These are phyloP conservation scores for Butyriboletus appendiculatus DNA, from an alignment of 1,284 basidiomycete species.

Conservation along the genomic window DNA sequence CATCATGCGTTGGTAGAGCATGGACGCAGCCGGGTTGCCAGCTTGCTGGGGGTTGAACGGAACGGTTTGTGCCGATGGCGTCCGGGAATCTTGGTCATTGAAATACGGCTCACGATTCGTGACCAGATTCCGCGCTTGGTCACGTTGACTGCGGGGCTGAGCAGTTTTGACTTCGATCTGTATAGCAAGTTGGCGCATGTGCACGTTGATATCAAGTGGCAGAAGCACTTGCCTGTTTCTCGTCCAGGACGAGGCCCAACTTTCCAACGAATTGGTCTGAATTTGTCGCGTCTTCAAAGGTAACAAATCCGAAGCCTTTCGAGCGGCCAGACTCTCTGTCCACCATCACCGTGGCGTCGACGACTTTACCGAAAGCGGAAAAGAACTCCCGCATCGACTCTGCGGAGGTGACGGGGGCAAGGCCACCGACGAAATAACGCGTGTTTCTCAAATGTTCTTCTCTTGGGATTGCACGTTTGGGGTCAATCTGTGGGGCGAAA, in stretches of 20 bases:
- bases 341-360: conserved; percentile 93
- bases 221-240: conserved; percentile 62
- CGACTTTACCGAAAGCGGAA: conserved; percentile 74
- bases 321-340: conserved; percentile 89
- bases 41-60: conserved; percentile 36
- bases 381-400: conserved; percentile 85
- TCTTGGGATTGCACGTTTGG: conserved; percentile 91
- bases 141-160: conserved; percentile 73
- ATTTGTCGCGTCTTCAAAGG: conserved; percentile 78
- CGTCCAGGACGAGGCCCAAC: conserved; percentile 71
- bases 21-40: conserved; percentile 50
- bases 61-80: conserved; percentile 30
- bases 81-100: conserved; percentile 35
- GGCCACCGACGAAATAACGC: conserved; percentile 88
- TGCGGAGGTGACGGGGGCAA: conserved; percentile 76
- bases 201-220: neutral
- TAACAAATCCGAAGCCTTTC: conserved; percentile 94
- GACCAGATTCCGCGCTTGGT: conserved; percentile 43
- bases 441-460: conserved; percentile 82
- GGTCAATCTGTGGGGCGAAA: conserved; percentile 75
- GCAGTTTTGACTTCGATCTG: conserved; percentile 89
- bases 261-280: conserved; percentile 74
- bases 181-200: neutral
- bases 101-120: conserved; percentile 31
- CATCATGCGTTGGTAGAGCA: conserved; percentile 60